Conservation (phyloP, 1,139 yeast species). For the Protomyces inundatus region DNA sequence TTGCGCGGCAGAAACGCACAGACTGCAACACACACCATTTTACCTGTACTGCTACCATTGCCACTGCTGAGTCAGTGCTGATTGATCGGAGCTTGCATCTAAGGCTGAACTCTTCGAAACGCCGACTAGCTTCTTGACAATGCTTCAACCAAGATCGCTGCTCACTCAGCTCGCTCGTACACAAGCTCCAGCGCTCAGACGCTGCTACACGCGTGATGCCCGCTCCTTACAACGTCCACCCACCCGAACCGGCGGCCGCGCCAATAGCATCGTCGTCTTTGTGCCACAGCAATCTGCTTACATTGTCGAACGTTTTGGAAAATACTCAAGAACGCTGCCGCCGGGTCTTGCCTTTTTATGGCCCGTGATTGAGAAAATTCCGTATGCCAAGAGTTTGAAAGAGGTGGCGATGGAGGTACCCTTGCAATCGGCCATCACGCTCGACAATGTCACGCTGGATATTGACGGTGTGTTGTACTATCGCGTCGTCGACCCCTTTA, state of each 20-base stretch:
- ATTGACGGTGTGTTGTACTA: conserved; percentile 79
- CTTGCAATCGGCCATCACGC: conserved; percentile 75
- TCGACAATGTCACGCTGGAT: conserved; percentile 78
- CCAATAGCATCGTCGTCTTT: conserved; percentile 67
- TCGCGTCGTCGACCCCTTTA: conserved; percentile 72
- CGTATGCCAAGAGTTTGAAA: conserved; percentile 74
- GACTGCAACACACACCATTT: no score
- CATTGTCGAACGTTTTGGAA: conserved; percentile 90
- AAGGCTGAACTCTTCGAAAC: not conserved
- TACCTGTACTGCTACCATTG: no score
- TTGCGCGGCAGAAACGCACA: no score
- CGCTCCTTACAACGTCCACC: not conserved
- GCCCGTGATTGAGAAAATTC: conserved; percentile 69
- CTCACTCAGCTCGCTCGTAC: not conserved
- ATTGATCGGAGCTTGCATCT: not conserved
- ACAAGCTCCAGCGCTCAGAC: not conserved
- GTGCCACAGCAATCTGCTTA: conserved; percentile 91
- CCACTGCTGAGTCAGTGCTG: not conserved
- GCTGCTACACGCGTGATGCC: not conserved
- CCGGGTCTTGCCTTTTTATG: conserved; percentile 73
- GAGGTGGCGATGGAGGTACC: conserved; percentile 83
- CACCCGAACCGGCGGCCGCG: not conserved
- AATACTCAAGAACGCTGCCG: conserved; percentile 60
- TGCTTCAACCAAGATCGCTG: not conserved
- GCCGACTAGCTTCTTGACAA: not conserved